phyloP scores from a whole-genome alignment of 306 rosid genomes.

The Trifolium subterraneum region DNA sequence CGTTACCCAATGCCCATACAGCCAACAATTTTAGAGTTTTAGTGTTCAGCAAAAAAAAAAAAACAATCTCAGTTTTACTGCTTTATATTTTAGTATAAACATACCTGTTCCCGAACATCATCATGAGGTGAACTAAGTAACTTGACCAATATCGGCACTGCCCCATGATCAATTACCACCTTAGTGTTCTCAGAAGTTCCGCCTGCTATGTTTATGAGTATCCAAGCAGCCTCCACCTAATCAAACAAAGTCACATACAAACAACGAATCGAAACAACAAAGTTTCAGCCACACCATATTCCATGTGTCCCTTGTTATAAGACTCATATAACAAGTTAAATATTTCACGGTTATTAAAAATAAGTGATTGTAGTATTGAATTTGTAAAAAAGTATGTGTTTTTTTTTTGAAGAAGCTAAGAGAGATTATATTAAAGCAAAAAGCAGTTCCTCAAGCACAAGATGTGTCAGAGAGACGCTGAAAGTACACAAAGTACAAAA shows the following conservation, averaged over 20 bases:
- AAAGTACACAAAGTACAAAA: too few relatives aligned
- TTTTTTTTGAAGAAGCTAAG: too few relatives aligned
- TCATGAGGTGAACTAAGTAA: conserved; percentile 86
- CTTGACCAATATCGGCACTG: conserved; percentile 87
- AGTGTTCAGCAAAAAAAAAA: not conserved
- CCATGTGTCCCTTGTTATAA: too few relatives aligned
- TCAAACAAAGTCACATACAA: conserved; percentile 21
- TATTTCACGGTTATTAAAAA: too few relatives aligned
- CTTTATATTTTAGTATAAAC: not conserved
- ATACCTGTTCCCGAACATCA: conserved; percentile 96
- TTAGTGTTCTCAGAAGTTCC: conserved; percentile 92
- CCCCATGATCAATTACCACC: conserved; percentile 93
- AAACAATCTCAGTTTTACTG: not conserved
- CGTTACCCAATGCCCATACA: conserved; percentile 93
- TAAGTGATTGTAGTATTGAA: too few relatives aligned
- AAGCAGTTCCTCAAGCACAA: too few relatives aligned
- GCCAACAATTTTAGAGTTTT: conserved; percentile 56
- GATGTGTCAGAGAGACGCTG: too few relatives aligned
- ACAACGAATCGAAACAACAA: conserved; percentile 29
- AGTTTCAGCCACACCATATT: not conserved
- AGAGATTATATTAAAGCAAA: too few relatives aligned
- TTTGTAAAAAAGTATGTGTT: too few relatives aligned
- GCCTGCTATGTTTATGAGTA: conserved; percentile 88
- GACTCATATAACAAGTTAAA: too few relatives aligned
- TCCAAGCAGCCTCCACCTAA: conserved; percentile 97